Conservation (phyloP, 345 rosid genomes). For the Syzygium jambos region DNA sequence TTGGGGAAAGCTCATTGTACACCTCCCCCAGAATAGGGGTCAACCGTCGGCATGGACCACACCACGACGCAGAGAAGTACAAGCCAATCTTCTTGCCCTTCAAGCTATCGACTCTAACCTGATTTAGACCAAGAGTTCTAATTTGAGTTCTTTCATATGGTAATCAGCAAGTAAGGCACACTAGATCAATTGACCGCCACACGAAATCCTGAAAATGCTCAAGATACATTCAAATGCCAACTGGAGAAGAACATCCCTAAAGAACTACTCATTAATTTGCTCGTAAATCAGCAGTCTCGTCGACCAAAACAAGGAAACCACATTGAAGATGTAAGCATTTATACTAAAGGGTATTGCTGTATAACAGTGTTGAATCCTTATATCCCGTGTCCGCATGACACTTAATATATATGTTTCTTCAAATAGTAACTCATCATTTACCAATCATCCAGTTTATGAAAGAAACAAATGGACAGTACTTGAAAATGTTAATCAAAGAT, state of each 20-base stretch:
- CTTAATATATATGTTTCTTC: background rate
- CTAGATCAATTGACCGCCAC: slow-evolving; percentile 15
- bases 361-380: background rate
- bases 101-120: slow-evolving; percentile 65
- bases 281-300: background rate
- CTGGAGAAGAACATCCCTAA: background rate
- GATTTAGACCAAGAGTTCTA: background rate
- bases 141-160: background rate
- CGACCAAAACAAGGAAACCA: background rate
- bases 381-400: background rate
- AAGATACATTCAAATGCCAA: background rate
- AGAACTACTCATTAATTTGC: background rate
- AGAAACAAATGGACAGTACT: background rate
- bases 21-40: background rate
- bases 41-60: background rate
- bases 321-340: background rate
- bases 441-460: background rate
- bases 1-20: background rate
- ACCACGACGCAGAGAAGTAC: slow-evolving; percentile 42
- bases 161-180: background rate
- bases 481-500: background rate
- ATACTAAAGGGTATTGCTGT: background rate
- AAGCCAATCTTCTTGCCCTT: slow-evolving; percentile 61
- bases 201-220: slow-evolving; percentile 34
- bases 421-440: background rate